Base-by-base conservation (phyloP, 2,329 filamentous ascomycete genomes). In the Dryadomyces quercus-mongolicae region DNA sequence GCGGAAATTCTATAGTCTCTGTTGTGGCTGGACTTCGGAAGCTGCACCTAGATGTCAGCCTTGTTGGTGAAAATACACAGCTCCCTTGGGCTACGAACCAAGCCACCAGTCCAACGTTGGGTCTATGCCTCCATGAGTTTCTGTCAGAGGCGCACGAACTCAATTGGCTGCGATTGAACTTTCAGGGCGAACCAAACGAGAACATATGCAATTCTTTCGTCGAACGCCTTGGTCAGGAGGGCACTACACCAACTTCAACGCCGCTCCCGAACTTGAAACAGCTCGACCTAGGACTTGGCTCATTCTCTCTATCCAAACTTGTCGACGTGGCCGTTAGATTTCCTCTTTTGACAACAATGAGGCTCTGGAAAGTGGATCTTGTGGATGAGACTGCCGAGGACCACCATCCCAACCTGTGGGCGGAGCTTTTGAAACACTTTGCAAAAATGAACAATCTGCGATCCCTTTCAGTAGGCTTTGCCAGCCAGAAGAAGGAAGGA, bases 161-260 rank as follows among this genome's bases (percentile, higher is more conserved):
- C 6, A 68, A 69, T 34, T 73, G 78, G 59, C 66, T 84, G 5
- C 72, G 80, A 2, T 61, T 82, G 46, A 82, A 82, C 59, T 74
- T 77, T 34, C 58, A 61, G 13, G 16, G 16, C 13, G 13, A 22
- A 46, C 6, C 16, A 20, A 15, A 12, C 5, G 9, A 4, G 3
- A 9, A 2, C 3, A 16, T 20, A 5, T 47, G 31, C n/a, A 43
- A 51, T 31, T 6, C 25, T 1, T 54, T 56, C 16, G 1, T 54
- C 18, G 21, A 47, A 3, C 3, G 16, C 10, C 34, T 54, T 20
- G 18, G 43, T 2, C n/a, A 15, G 2, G 6, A 1, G 2, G 42
- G 22, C 16, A 1, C 21, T 3, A 18, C 49, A 1, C 16, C 13
- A 8, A 8, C 21, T 5, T 34, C 50, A 8, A 7, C n/a, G 22